Percentiles rank a stretch among this genome's conserved stretches.
phyloP scores from a whole-genome alignment of 768 basidiomycete genomes.

The Tylopilus plumbeoviolaceoides region DNA sequence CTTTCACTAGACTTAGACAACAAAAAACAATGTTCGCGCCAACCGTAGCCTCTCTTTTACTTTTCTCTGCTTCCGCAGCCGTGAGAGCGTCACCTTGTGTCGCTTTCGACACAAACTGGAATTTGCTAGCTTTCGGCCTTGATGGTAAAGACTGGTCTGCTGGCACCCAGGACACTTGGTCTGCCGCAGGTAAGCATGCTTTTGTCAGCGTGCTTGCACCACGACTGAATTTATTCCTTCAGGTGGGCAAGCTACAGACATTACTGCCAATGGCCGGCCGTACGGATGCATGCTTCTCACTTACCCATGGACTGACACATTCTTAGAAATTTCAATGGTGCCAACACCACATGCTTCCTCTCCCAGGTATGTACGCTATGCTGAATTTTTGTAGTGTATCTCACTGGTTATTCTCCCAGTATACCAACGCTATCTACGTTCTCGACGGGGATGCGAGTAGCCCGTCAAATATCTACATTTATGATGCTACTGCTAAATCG shows the following conservation, averaged over 20 bases:
- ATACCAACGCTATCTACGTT: slow-evolving; percentile 82
- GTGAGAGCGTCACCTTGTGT: slow-evolving; percentile 56
- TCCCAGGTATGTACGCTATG: slow-evolving; percentile 46
- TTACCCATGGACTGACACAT: neutral
- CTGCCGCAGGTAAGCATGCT: slow-evolving; percentile 41
- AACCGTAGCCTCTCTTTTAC: slow-evolving; percentile 54
- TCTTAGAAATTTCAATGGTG: slow-evolving; percentile 59
- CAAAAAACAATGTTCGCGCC: slow-evolving; percentile 32
- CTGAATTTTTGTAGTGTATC: neutral
- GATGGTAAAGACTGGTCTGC: slow-evolving; percentile 82
- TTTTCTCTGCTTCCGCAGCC: slow-evolving; percentile 32
- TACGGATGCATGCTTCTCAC: slow-evolving; percentile 35
- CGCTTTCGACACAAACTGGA: slow-evolving; percentile 76
- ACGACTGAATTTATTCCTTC: slow-evolving; percentile 4
- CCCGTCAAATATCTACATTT: slow-evolving; percentile 73
- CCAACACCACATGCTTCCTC: slow-evolving; percentile 67
- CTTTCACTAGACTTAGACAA: too few species aligned
- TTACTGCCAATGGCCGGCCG: slow-evolving; percentile 76
- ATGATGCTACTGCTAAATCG: slow-evolving; percentile 62
- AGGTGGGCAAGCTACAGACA: slow-evolving; percentile 49
- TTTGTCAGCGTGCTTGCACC: neutral
- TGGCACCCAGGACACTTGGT: slow-evolving; percentile 69
- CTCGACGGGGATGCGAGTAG: slow-evolving; percentile 71
- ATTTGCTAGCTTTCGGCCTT: slow-evolving; percentile 83
- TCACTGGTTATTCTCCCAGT: slow-evolving; percentile 40